These are phyloP conservation scores for Sophora flavescens DNA, from an alignment of 306 rosid species.

Conservation along the genomic window DNA sequence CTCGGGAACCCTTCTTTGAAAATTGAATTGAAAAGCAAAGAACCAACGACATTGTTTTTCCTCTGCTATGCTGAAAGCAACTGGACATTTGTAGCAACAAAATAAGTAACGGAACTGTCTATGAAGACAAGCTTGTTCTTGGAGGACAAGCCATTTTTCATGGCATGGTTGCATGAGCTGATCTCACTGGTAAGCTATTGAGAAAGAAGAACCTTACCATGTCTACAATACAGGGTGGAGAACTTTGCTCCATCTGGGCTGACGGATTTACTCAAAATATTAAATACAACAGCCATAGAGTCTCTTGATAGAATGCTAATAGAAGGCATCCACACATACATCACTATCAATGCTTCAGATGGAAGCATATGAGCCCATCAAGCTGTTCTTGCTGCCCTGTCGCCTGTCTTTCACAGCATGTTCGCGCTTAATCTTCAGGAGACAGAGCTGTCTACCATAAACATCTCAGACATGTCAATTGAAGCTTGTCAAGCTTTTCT, in stretches of 20 bases:
- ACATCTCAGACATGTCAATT: slow-evolving; percentile 90
- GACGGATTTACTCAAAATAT: slow-evolving; percentile 65
- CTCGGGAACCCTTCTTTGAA: no score
- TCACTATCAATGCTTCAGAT: slow-evolving; percentile 75
- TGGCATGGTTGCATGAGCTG: no score
- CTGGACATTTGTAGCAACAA: no score
- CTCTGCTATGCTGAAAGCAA: no score
- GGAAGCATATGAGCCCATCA: slow-evolving; percentile 92
- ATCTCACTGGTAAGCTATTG: no score
- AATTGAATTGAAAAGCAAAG: no score
- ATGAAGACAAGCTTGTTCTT: no score
- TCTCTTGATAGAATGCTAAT: slow-evolving; percentile 80
- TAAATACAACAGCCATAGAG: slow-evolving; percentile 73
- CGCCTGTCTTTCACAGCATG: slow-evolving; percentile 95
- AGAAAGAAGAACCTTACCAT: no score
- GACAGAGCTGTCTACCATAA: slow-evolving; percentile 78
- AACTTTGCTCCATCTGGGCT: slow-evolving; percentile 84
- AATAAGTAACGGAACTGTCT: no score
- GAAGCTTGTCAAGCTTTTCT: slow-evolving; percentile 86
- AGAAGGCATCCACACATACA: slow-evolving; percentile 91
- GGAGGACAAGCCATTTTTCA: no score
- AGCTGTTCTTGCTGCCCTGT: slow-evolving; percentile 89
- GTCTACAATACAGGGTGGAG: slow-evolving; percentile 66
- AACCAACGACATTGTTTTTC: no score
- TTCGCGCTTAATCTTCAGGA: slow-evolving; percentile 89